phyloP scores from a whole-genome alignment of 768 basidiomycete species.

The Termitomyces sp. region DNA sequence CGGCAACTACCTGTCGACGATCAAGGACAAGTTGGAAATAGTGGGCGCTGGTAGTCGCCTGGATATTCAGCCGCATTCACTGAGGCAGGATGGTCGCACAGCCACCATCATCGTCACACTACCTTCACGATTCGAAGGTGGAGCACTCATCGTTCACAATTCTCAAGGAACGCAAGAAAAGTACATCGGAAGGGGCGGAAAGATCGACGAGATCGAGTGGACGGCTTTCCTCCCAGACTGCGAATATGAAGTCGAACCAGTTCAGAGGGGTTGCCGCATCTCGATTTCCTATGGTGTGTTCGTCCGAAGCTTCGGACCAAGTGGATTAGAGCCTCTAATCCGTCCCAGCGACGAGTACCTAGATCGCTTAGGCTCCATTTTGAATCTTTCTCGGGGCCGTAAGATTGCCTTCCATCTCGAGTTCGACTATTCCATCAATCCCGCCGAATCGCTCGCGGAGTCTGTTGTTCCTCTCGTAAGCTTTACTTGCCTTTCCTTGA shows the following conservation, averaged over 20 bases:
- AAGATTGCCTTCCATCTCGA: conserved; percentile 70
- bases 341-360: conserved; percentile 71
- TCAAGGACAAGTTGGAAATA: conserved; percentile 69
- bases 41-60: conserved; percentile 56
- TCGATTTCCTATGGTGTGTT: conserved; percentile 69
- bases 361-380: conserved; percentile 63
- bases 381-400: conserved; percentile 67
- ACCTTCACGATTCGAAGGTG: conserved; percentile 71
- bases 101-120: conserved; percentile 73
- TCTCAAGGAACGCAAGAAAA: conserved; percentile 52
- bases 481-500: conserved; percentile 10
- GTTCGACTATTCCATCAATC: conserved; percentile 65
- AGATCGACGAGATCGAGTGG: conserved; percentile 72
- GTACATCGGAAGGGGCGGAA: conserved; percentile 58
- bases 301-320: conserved; percentile 60
- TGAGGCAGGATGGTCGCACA: conserved; percentile 60
- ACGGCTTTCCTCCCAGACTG: conserved; percentile 70
- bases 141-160: conserved; percentile 54
- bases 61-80: conserved; percentile 45
- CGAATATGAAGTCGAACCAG: conserved; percentile 67
- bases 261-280: conserved; percentile 66
- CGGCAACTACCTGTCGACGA: conserved; percentile 65
- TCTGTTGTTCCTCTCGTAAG: conserved; percentile 65
- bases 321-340: conserved; percentile 57
- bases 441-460: conserved; percentile 65